Evolutionary conservation across 192 early-diverging fungal genomes (phyloP), one percentile per base, ranked within the genome.

Genomic region (Backusella liffmaniae): DNA sequence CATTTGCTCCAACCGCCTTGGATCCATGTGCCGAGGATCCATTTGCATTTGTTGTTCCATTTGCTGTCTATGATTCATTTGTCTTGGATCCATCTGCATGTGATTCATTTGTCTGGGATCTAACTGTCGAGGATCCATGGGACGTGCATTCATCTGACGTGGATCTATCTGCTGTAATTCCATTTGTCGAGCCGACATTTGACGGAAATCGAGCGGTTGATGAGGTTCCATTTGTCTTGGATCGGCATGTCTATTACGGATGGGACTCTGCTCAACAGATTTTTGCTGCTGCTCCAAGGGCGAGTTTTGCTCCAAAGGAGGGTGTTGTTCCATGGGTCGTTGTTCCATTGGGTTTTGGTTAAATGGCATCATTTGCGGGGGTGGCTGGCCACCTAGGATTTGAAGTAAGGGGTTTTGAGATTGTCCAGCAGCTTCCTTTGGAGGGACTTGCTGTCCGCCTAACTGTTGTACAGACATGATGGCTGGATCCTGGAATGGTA

Each of bases 401-500:
- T 74, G 78, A 12, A 70, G 73, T 9, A 68, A n/a, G 7, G 72
- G 37, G 42, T 68, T 68, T 53, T 74, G 78, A 1, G 68, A 42
- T 35, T 29, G 37, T 41, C 32, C 32, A 32, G 18, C 69, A 16
- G 37, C 15, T 32, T 77, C 70, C 30, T 36, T 72, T 4, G 23
- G 21, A 23, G 42, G 12, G 34, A 35, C 18, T 62, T 65, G 73
- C 16, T 46, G 21, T 56, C 42, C 49, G 12, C 21, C 53, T 15
- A 73, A 7, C 26, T 83, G 16, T 18, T 83, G 84, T 12, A 82
- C 84, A 0, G 88, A 82, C 89, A 90, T 90, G 23, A 90, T 90
- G 2, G 89, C 89, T 29, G 89, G 89, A 73, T 90, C 89, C 68
- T 87, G 86, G 78, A 90, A 87, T 16, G 84, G 77, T 46, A 84